Evolutionary conservation across 1,139 yeast species (phyloP).

Genomic region (Yamadazyma diospyri): DNA sequence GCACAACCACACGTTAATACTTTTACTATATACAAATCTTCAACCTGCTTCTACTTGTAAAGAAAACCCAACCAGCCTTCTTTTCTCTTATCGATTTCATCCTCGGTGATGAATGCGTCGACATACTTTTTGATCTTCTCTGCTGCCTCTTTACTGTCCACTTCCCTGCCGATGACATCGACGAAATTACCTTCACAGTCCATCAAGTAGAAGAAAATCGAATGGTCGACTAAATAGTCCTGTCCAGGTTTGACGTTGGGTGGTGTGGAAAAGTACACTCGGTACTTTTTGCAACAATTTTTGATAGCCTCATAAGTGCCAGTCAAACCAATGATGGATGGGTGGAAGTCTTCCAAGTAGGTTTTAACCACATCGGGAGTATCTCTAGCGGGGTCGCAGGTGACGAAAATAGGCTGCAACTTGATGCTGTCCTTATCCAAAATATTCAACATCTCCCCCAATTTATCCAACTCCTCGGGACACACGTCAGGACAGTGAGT

Average conservation of each 20-base stretch:
- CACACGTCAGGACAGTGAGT: constrained; percentile 98
- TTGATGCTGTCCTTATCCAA: constrained; percentile 58
- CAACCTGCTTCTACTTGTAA: constrained; percentile 29
- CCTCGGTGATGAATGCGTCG: constrained; percentile 70
- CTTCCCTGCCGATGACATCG: constrained; percentile 91
- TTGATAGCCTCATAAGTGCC: constrained; percentile 86
- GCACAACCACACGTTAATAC: too few relatives aligned
- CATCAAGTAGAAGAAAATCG: constrained; percentile 93
- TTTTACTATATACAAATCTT: constrained; percentile 2
- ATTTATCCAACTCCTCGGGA: constrained; percentile 93
- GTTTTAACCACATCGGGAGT: constrained; percentile 76
- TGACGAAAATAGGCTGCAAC: constrained; percentile 82
- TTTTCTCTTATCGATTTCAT: constrained; percentile 57
- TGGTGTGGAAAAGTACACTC: constrained; percentile 96
- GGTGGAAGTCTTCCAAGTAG: constrained; percentile 84
- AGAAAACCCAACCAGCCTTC: constrained; percentile 56
- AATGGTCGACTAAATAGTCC: constrained; percentile 94
- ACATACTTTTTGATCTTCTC: constrained; percentile 73
- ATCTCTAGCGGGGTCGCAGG: constrained; percentile 96
- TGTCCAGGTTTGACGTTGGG: constrained; percentile 91
- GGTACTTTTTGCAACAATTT: constrained; percentile 76
- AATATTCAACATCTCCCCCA: constrained; percentile 71
- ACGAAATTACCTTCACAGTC: constrained; percentile 95
- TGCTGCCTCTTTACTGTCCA: constrained; percentile 75
- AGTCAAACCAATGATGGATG: constrained; percentile 82